phyloP scores from a whole-genome alignment of 148 eudicot genomes.

The Pouteria glomerata region DNA sequence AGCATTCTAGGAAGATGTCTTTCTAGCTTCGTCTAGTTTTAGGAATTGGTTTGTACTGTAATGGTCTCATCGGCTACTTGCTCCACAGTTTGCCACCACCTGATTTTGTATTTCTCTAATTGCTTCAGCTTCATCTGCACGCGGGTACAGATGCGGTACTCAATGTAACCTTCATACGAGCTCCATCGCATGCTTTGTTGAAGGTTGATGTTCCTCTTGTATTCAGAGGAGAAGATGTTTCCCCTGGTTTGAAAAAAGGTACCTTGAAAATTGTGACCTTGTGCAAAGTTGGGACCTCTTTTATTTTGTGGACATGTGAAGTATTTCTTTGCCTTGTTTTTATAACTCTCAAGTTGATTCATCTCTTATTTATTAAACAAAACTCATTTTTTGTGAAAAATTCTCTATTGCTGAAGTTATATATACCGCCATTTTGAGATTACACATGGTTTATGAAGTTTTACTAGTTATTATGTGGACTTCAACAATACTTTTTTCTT shows the following conservation, averaged over 20 bases:
- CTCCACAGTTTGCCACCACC: background rate
- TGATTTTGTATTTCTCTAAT: slow-evolving; percentile 12
- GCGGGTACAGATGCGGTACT: slow-evolving; percentile 73
- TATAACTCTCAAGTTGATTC: background rate
- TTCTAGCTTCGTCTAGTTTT: background rate
- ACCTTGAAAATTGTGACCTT: background rate
- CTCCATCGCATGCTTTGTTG: slow-evolving; percentile 81
- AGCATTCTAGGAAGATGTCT: background rate
- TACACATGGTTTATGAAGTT: background rate
- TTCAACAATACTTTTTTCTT: too few relatives aligned
- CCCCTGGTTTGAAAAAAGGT: slow-evolving; percentile 94
- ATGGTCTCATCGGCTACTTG: background rate
- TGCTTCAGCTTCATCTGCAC: slow-evolving; percentile 72
- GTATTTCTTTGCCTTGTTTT: background rate
- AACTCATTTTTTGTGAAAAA: background rate
- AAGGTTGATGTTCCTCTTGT: slow-evolving; percentile 88
- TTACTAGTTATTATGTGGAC: too few relatives aligned
- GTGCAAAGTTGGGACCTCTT: background rate
- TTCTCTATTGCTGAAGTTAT: background rate
- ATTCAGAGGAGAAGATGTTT: slow-evolving; percentile 87
- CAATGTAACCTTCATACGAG: slow-evolving; percentile 87
- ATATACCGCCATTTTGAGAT: background rate
- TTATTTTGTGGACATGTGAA: background rate
- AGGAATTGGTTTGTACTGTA: background rate
- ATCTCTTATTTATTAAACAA: background rate